A percentile compares a stretch with the other conserved stretches of the same genome.
These are phyloP conservation scores for Tilletiopsis washingtonensis DNA, from an alignment of 1,284 basidiomycete species.

Conservation along the genomic window DNA sequence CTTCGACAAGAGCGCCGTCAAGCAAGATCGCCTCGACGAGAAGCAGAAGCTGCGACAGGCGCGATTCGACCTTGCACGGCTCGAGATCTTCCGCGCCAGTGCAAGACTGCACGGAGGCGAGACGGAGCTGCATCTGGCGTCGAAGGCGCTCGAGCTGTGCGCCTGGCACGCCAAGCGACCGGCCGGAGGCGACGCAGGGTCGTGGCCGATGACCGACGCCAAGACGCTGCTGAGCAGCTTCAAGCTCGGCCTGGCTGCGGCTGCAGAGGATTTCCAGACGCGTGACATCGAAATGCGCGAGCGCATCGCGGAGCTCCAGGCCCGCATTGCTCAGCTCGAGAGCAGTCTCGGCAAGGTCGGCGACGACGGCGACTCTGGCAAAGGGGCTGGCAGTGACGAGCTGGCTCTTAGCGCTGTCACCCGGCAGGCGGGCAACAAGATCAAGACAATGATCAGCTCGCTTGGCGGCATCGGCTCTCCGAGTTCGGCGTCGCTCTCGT, in stretches of 20 bases:
- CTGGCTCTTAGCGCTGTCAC: no score
- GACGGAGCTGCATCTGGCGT: slow-evolving; percentile 19
- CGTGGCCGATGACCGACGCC: no score
- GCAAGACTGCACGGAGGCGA: slow-evolving; percentile 22
- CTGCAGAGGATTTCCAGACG: neutral
- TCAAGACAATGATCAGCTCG: slow-evolving; percentile 7
- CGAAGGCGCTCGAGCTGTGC: slow-evolving; percentile 13
- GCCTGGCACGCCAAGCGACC: slow-evolving; percentile 15
- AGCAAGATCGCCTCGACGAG: slow-evolving; percentile 23
- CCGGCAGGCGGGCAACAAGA: slow-evolving; percentile 6
- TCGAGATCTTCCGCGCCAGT: slow-evolving; percentile 17
- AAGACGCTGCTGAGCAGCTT: neutral
- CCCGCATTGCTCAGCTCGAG: neutral
- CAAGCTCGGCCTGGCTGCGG: neutral
- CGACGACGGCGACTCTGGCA: no score
- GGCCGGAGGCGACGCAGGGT: no score
- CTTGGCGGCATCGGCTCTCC: slow-evolving; percentile 3
- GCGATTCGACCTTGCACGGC: slow-evolving; percentile 23
- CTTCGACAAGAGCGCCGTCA: slow-evolving; percentile 4
- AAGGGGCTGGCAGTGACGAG: no score
- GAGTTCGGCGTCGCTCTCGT: no score
- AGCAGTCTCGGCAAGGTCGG: no score
- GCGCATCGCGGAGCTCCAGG: neutral
- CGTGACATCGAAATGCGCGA: neutral
- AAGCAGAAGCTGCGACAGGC: slow-evolving; percentile 31